phyloP scores from a whole-genome alignment of 441 rosid genomes.

The Corymbia calophylla region DNA sequence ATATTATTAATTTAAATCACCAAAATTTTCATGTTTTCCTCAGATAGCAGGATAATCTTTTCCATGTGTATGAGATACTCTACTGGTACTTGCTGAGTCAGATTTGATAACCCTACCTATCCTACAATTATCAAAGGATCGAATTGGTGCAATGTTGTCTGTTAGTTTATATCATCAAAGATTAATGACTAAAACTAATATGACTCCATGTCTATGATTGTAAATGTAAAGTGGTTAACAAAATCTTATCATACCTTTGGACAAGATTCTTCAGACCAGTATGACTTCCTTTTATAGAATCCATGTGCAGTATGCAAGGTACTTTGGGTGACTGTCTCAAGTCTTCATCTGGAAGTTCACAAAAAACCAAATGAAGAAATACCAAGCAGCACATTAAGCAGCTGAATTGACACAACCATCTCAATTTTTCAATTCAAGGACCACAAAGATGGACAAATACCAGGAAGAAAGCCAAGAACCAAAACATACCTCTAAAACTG shows the following conservation, averaged over 20 bases:
- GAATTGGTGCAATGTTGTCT: neutral
- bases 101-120: neutral
- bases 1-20: neutral
- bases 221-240: neutral
- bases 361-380: neutral
- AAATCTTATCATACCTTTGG: slow-evolving; percentile 37
- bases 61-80: neutral
- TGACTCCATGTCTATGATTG: neutral
- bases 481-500: slow-evolving; percentile 36
- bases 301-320: slow-evolving; percentile 70
- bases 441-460: neutral
- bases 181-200: neutral
- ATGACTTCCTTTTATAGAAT: slow-evolving; percentile 63
- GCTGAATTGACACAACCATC: neutral
- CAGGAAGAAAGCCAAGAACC: neutral
- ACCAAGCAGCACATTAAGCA: neutral
- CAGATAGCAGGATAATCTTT: neutral
- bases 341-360: slow-evolving; percentile 33
- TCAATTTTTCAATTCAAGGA: neutral
- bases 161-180: neutral
- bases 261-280: slow-evolving; percentile 60
- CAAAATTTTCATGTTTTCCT: neutral
- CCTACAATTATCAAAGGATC: neutral
- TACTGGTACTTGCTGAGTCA: neutral
- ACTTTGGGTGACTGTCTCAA: slow-evolving; percentile 28